Evolutionary conservation across 208 protist genomes (phyloP).

Genomic region (Balamuthia mandrillaris): DNA sequence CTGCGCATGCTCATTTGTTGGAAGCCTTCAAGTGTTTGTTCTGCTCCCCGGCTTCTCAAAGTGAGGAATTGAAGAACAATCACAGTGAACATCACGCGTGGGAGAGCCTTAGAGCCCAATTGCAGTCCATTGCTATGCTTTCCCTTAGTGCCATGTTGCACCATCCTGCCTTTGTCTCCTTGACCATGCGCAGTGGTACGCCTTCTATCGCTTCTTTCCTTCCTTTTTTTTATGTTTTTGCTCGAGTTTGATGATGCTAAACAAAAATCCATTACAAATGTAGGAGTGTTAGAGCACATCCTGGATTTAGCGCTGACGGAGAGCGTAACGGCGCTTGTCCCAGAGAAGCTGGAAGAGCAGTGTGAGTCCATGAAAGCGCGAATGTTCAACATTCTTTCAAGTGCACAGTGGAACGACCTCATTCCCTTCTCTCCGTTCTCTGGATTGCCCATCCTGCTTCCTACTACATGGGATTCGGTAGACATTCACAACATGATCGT

Average conservation of each 20-base stretch:
- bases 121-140: conserved; percentile 23
- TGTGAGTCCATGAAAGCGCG: not conserved
- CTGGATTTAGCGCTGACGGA: not conserved
- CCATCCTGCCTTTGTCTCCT: not conserved
- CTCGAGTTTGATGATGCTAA: not conserved
- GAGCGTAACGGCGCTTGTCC: not conserved
- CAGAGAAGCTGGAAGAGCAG: not conserved
- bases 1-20: not conserved
- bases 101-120: not conserved
- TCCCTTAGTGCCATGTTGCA: not conserved
- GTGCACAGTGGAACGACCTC: not conserved
- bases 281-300: not conserved
- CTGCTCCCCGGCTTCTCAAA: not conserved
- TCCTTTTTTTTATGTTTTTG: not conserved
- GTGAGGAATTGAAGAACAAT: not conserved
- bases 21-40: not conserved
- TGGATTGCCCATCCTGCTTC: not conserved
- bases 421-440: conserved; percentile 20
- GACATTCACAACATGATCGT: too few species aligned
- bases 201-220: not conserved
- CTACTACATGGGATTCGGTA: not conserved
- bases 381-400: not conserved
- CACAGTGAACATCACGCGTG: not conserved
- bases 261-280: not conserved
- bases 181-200: not conserved